Conservation (phyloP, 2,329 filamentous ascomycete genomes). For the Calonectria crousiana region DNA sequence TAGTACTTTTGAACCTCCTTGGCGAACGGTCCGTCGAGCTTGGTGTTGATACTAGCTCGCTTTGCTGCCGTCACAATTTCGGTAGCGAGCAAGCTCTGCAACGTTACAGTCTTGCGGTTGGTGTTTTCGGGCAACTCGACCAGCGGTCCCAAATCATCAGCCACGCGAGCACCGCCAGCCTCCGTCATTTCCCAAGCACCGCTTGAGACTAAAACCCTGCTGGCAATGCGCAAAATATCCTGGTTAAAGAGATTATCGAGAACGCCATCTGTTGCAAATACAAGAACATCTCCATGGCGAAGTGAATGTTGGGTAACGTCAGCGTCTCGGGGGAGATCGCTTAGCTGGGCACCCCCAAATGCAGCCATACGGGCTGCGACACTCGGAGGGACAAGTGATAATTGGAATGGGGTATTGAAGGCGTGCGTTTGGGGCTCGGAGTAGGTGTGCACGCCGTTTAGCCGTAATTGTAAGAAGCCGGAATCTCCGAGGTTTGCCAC, state of each 20-base stretch:
- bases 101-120: conserved; percentile 56
- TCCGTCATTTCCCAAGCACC: conserved; percentile 79
- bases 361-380: conserved; percentile 83
- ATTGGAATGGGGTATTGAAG: conserved; percentile 97
- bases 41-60: conserved; percentile 82
- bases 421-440: conserved; percentile 93
- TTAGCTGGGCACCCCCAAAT: conserved; percentile 85
- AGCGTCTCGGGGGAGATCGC: conserved; percentile 87
- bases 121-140: conserved; percentile 45
- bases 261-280: conserved; percentile 94
- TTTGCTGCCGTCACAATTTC: conserved; percentile 88
- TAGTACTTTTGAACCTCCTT: conserved; percentile 92
- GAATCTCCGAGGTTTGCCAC: conserved; percentile 97
- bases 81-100: conserved; percentile 84
- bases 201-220: conserved; percentile 77
- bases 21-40: conserved; percentile 91
- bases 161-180: conserved; percentile 72
- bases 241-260: conserved; percentile 96
- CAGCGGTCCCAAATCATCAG: conserved; percentile 67
- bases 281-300: conserved; percentile 90
- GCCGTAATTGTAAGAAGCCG: conserved; percentile 87
- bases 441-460: conserved; percentile 86
- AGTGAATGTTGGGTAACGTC: conserved; percentile 81
- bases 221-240: conserved; percentile 86
- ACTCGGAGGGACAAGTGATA: conserved; percentile 86